Conservation (phyloP, 257 asterid species). For the Rhazya stricta region DNA sequence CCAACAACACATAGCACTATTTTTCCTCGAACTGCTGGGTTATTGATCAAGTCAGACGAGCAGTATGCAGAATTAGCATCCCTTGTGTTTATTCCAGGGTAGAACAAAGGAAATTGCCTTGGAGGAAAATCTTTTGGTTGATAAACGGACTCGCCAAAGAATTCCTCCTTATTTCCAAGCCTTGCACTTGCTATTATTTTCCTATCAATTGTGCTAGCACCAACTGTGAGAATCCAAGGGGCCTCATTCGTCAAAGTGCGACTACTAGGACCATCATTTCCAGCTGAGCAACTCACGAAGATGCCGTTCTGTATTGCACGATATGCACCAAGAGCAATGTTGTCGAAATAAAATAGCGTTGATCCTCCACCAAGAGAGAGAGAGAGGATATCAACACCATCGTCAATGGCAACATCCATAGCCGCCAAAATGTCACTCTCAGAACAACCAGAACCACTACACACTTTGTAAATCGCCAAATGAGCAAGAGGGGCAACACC, state of each 20-base stretch:
- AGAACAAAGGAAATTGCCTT: conserved; percentile 3
- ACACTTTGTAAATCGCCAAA: conserved; percentile 44
- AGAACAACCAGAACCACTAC: conserved; percentile 21
- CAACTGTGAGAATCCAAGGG: conserved; percentile 27
- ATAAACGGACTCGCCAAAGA: conserved; percentile 8
- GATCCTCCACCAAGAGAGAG: conserved; percentile 28
- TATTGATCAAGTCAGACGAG: neutral
- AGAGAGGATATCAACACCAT: conserved; percentile 35
- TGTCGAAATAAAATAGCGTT: neutral
- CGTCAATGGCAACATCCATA: conserved; percentile 46
- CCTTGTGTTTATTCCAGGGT: conserved; percentile 1
- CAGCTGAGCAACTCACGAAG: conserved; percentile 17
- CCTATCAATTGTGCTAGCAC: conserved; percentile 19
- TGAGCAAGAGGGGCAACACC: conserved; percentile 61
- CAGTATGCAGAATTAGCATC: neutral
- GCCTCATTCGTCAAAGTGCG: conserved; percentile 12
- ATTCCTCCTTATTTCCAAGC: conserved; percentile 18
- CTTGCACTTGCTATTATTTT: neutral
- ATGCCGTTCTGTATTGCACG: conserved; percentile 19
- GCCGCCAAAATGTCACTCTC: conserved; percentile 39
- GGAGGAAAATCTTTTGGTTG: conserved; percentile 15
- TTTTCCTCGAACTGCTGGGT: conserved; percentile 3
- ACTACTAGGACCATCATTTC: conserved; percentile 13
- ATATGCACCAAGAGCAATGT: conserved; percentile 18
- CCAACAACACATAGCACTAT: conserved; percentile 6